Evolutionary conservation across 495 filamentous ascomycete species (phyloP), one percentile per base, ranked within the genome.

Genomic region (Tricharina praecox): DNA sequence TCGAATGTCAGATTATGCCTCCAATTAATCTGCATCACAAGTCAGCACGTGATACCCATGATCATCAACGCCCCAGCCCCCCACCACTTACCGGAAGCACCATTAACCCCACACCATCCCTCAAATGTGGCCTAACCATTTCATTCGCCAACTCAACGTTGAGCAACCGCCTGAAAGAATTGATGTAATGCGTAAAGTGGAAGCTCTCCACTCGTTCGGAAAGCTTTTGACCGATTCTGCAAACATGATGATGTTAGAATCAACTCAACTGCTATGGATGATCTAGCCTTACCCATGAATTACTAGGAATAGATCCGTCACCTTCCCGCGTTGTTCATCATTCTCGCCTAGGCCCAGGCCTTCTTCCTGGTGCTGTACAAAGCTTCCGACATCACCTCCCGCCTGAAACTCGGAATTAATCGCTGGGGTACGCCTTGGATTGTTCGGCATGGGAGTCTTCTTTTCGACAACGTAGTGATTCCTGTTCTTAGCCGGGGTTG

Each of bases 101-200:
- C 79, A 83, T 83, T 53, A 82, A 76, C 2, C 76, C 74, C 60
- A 78, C 75, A 8, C 76, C 79, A 15, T 76, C 67, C 9, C 85
- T 73, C 5, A 95, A 72, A 50, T 81, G 71, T 0, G 75, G 70
- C 63, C 74, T 80, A n/a, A 93, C 79, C 4, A 67, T 68, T 7
- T 79, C 74, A 45, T 70, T 82, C 30, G 75, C 75, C 21, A 93
- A 70, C 58, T 96, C 88, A 40, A 88, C 68, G 52, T 94, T 93
- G 39, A 96, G 68, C 10, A 78, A 71, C 46, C 87, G 74, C n/a
- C 90, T 76, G 49, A 97, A 86, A 0, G 78, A 71, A 55, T 94
- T 95, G 57, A 95, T 87, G 2, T 83, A 81, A 60, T 95, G 86
- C 0, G 90, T 96, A 59, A 97, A 97, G 56, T 94, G 82, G 54